These are phyloP conservation scores for Bolboschoenoplectus hybrid DNA, from an alignment of 202 grass and related monocot species.

Conservation along the genomic window DNA sequence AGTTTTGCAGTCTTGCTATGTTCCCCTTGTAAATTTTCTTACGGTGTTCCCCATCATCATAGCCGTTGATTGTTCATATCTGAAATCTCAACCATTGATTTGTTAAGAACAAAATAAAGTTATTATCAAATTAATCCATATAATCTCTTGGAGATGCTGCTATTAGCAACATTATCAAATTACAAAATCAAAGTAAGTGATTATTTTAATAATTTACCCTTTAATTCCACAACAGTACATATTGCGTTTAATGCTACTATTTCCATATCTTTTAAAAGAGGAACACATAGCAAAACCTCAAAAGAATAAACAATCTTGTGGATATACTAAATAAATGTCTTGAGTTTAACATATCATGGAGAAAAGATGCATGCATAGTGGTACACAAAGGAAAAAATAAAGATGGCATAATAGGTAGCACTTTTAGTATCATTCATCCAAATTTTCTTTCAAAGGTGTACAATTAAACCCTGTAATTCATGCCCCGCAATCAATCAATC, in stretches of 20 bases:
- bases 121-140: neutral
- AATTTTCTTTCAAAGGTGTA: neutral
- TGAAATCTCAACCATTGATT: constrained; percentile 20
- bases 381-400: neutral
- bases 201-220: neutral
- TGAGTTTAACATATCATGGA: neutral
- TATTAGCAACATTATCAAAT: neutral
- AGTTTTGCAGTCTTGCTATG: constrained; percentile 39
- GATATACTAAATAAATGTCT: constrained; percentile 9
- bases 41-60: constrained; percentile 21
- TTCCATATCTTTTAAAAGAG: neutral
- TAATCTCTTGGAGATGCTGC: neutral
- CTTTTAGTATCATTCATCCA: neutral
- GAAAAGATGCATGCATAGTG: constrained; percentile 16
- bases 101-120: constrained; percentile 4
- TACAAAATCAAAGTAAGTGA: constrained; percentile 12
- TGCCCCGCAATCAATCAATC: neutral
- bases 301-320: neutral
- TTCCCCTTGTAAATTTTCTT: constrained; percentile 18
- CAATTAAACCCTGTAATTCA: neutral
- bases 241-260: neutral
- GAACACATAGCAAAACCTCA: constrained; percentile 9
- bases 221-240: neutral
- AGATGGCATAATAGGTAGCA: neutral
- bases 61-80: constrained; percentile 27